phyloP scores from a whole-genome alignment of 805 yeast species.

The Metschnikowia aberdeeniae region DNA sequence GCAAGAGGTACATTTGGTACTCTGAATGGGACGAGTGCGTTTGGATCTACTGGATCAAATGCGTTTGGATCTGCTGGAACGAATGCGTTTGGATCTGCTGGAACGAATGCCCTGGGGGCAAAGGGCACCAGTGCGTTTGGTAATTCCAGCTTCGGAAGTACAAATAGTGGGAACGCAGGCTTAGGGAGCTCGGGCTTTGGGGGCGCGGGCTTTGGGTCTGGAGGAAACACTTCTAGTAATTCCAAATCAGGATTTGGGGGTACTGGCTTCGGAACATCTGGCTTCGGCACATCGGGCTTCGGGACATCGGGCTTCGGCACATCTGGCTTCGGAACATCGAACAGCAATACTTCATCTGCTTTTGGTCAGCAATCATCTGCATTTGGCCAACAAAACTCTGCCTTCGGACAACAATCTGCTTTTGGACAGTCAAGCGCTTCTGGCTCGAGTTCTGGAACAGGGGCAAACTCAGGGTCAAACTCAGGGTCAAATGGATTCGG shows the following conservation, averaged over 20 bases:
- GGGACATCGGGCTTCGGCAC: not conserved
- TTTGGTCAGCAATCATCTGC: not conserved
- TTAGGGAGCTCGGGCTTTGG: constrained; percentile 1
- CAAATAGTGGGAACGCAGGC: not conserved
- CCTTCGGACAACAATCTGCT: not conserved
- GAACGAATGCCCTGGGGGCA: not conserved
- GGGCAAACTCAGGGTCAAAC: not conserved
- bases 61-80: not conserved
- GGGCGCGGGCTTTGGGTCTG: constrained; percentile 7
- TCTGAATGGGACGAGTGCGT: not conserved
- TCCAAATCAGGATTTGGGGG: constrained; percentile 2
- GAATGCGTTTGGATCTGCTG: not conserved
- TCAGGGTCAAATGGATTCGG: constrained; percentile 6
- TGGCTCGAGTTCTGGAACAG: not conserved
- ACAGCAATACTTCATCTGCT: not conserved
- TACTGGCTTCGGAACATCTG: constrained; percentile 5
- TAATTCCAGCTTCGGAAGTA: constrained; percentile 2
- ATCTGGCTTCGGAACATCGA: not conserved
- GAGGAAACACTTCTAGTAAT: not conserved
- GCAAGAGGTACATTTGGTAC: constrained; percentile 1
- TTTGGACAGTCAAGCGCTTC: not conserved
- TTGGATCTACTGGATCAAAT: not conserved
- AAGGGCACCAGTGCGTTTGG: constrained; percentile 6
- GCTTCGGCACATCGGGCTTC: not conserved
- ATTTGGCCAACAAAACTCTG: not conserved